Evolutionary conservation across 257 asterid genomes (phyloP), one percentile per base, ranked within the genome.

Genomic region (Striga asiatica): DNA sequence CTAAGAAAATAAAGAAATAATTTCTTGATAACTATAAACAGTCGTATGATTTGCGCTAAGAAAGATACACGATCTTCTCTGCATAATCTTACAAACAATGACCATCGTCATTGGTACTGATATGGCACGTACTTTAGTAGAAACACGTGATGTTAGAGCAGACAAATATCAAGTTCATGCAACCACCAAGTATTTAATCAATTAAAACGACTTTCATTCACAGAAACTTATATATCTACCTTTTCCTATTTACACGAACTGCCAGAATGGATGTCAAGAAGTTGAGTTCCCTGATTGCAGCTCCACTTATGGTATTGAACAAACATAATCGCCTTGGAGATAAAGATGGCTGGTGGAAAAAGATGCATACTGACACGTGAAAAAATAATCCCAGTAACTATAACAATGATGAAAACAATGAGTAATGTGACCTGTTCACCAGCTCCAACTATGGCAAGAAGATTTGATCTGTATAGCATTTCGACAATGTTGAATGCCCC

Each of bases 231-330:
- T 31, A 32, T 8, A 28, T 25, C 62, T 71, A 83, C 96, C 96
- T 79, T 72, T 79, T 72, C 74, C 73, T 83, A 70, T 78, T 81
- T 54, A 89, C 63, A 49, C 93, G 84, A 24, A 89, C 88, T 32
- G 96, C 89, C 37, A 89, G 81, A 39, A 89, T 83, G 49, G 96
- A 86, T 65, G 98, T 89, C 83, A 89, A 71, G 74, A 89, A 89
- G 67, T 79, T 89, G 56, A 89, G 78, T 58, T 83, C 91, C 50
- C 85, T 82, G 63, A 86, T 72, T 57, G 96, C 78, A 57, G 78
- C 67, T 71, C 86, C 96, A 39, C 68, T 76, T n/a, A 41, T 31
- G 10, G 89, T 81, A 71, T 86, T 76, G 68, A 86, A 86, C 76
- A 89, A 72, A 64, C 95, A 83, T 54, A 89, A 73, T 60, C 93